Conservation (phyloP, 192 early-diverging fungal species). For the Linnemannia zychae region DNA sequence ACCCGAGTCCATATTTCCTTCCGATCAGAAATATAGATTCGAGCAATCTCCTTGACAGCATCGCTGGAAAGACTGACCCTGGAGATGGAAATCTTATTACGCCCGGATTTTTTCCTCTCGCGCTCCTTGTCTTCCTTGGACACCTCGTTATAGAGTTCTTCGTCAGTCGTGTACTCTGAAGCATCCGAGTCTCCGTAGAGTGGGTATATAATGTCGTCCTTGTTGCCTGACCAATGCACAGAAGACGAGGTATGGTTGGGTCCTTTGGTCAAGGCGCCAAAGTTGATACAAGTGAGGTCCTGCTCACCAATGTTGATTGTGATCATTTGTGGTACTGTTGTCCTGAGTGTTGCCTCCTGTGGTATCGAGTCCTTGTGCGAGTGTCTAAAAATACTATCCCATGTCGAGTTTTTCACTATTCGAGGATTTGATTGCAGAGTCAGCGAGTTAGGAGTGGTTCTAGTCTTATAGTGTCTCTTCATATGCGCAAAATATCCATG, state of each 20-base stretch:
- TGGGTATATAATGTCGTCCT: slow-evolving; percentile 22
- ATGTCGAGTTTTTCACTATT: slow-evolving; percentile 20
- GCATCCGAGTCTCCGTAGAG: slow-evolving; percentile 50
- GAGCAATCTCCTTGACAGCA: not conserved
- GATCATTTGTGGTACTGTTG: not conserved
- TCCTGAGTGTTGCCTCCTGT: not conserved
- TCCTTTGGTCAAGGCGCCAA: slow-evolving; percentile 17
- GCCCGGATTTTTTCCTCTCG: not conserved
- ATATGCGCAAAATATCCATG: not conserved
- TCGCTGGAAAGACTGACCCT: not conserved
- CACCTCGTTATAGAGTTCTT: slow-evolving; percentile 45
- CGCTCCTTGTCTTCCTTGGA: slow-evolving; percentile 26
- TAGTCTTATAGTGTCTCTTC: not conserved
- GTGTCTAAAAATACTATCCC: slow-evolving; percentile 28
- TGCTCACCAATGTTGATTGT: not conserved
- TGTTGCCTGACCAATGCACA: not conserved
- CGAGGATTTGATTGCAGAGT: not conserved
- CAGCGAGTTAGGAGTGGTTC: not conserved
- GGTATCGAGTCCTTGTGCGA: not conserved
- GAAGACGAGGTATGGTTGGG: not conserved
- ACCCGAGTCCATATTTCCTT: slow-evolving; percentile 14
- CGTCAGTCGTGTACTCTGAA: slow-evolving; percentile 44
- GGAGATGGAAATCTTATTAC: not conserved
- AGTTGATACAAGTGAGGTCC: slow-evolving; percentile 36
- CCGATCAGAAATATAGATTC: slow-evolving; percentile 14